These are phyloP conservation scores for Phoma sp. DNA, from an alignment of 2,329 filamentous ascomycete genomes.

Conservation along the genomic window DNA sequence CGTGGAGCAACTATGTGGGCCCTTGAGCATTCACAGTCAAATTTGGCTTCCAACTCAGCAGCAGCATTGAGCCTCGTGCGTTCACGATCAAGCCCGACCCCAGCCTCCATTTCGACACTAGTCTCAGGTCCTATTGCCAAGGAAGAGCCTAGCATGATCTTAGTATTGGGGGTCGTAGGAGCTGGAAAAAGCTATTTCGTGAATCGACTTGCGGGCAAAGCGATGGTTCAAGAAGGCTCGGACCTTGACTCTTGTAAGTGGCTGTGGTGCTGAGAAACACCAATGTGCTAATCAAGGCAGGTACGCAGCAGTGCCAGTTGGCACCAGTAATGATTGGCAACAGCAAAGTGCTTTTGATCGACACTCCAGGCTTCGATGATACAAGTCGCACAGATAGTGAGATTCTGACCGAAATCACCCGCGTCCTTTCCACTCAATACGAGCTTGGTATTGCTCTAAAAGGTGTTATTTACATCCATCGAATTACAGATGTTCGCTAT, in stretches of 20 bases:
- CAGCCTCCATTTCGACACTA: too few species aligned
- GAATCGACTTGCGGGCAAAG: slow-evolving; percentile 26
- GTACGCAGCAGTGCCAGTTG: slow-evolving; percentile 7
- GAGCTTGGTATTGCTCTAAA: slow-evolving; percentile 11
- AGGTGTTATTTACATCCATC: slow-evolving; percentile 59
- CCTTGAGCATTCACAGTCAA: too few species aligned
- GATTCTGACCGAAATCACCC: slow-evolving; percentile 53
- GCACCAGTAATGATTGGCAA: slow-evolving; percentile 20
- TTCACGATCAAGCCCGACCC: too few species aligned
- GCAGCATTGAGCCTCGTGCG: too few species aligned
- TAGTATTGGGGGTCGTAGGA: slow-evolving; percentile 43
- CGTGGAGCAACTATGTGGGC: too few species aligned
- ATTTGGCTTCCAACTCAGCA: too few species aligned
- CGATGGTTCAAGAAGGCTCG: slow-evolving; percentile 7
- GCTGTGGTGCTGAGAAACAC: too few species aligned
- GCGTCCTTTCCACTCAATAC: slow-evolving; percentile 49
- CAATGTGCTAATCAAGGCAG: background rate
- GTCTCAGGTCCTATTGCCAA: too few species aligned
- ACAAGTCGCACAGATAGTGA: slow-evolving; percentile 55
- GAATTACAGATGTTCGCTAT: slow-evolving; percentile 54
- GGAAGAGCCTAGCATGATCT: slow-evolving; percentile 32
- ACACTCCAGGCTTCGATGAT: slow-evolving; percentile 58
- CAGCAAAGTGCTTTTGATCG: slow-evolving; percentile 39
- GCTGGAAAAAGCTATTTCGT: slow-evolving; percentile 44
- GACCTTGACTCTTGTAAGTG: slow-evolving; percentile 2